Evolutionary conservation across 176 grass and related monocot species (phyloP), one percentile per base, ranked within the genome.

Genomic region (Aechmea fasciata): DNA sequence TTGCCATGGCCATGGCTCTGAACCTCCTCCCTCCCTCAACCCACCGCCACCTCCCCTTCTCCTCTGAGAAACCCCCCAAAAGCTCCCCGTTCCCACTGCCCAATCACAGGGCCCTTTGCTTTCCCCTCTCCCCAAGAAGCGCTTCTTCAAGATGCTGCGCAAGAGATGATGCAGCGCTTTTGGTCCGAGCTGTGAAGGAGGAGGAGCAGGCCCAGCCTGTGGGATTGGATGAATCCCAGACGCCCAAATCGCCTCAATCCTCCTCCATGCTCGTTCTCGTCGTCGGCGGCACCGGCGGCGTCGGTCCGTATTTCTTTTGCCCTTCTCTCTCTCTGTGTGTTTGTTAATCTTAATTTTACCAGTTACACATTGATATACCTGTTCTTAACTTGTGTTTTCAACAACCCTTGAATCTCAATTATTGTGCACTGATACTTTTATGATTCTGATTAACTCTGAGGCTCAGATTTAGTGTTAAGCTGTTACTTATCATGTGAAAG

Each of bases 231-330:
- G 73, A 78, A 70, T 11, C 73, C 13, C 53, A 70, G 11, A 52
- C 12, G 3, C 48, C 77, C 23, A 63, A 69, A 11, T 23, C 51
- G 11, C 23, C 69, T 11, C 69, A 79, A 8, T 75, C 85, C 28
- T 89, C 81, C 52, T 80, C 81, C 64, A 92, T 89, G 76, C 73
- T 92, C 9, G 85, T 96, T 50, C 76, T 96, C 10, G 92, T 92
- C 68, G 70, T 87, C 52, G 92, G 92, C 2, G 92, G 85, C 29
- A 79, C 85, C 23, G 92, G 88, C 49, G 92, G 92, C 71, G 92
- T 92, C 33, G 92, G 88, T 96, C 68, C 4, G 83, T 26, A 13
- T 17, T 26, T 26, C 22, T 0, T n/a, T 26, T 50, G 63, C 15
- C 41, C 49, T 65, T 50, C 75, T 51, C 14, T 15, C 59, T 49